Evolutionary conservation across 805 yeast species (phyloP).

Genomic region (Starmerella riodocensis): DNA sequence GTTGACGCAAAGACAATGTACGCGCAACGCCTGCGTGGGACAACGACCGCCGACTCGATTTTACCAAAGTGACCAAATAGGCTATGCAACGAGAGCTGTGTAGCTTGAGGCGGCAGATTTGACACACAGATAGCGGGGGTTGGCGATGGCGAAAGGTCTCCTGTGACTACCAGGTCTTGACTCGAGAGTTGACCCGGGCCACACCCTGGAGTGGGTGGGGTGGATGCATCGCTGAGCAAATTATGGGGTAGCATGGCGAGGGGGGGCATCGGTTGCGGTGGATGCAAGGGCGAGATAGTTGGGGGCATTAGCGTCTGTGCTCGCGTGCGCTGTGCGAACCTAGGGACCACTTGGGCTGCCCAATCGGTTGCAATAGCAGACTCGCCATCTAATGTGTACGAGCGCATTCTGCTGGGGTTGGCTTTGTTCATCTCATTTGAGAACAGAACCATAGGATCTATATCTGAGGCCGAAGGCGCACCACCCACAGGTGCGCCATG

Average conservation of each 20-base stretch:
- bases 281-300: background rate
- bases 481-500: too few species aligned
- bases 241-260: too few species aligned
- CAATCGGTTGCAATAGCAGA: slow-evolving; percentile 1
- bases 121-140: slow-evolving; percentile 57
- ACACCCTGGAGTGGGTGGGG: too few species aligned
- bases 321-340: slow-evolving; percentile 3
- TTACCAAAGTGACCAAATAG: slow-evolving; percentile 51
- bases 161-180: slow-evolving; percentile 8
- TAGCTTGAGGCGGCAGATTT: slow-evolving; percentile 53
- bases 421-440: slow-evolving; percentile 25
- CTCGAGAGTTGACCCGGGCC: too few species aligned
- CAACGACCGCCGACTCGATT: slow-evolving; percentile 46
- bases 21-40: slow-evolving; percentile 36
- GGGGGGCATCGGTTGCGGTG: too few species aligned
- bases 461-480: background rate
- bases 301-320: slow-evolving; percentile 2
- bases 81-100: slow-evolving; percentile 45
- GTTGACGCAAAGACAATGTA: slow-evolving; percentile 59
- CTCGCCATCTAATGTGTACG: slow-evolving; percentile 21
- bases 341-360: slow-evolving; percentile 6
- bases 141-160: slow-evolving; percentile 19
- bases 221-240: too few species aligned
- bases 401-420: slow-evolving; percentile 24
- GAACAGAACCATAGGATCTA: slow-evolving; percentile 25